Evolutionary conservation across 768 basidiomycete genomes (phyloP).

Genomic region (Podaxis carcinomalis): DNA sequence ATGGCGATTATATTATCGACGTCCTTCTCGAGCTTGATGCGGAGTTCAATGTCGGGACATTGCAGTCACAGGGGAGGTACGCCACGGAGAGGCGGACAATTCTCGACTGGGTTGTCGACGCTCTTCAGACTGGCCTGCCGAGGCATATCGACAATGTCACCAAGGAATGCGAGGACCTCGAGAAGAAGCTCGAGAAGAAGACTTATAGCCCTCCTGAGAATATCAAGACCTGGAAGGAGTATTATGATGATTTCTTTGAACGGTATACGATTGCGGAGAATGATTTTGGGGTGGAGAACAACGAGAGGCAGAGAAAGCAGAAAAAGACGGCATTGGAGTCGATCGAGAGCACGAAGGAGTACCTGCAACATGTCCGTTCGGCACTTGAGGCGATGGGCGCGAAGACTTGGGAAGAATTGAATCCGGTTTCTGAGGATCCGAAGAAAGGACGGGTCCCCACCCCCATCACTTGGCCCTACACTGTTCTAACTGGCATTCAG

Average conservation of each 20-base stretch:
- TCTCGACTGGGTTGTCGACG: not conserved
- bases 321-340: not conserved
- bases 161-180: not conserved
- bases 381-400: not conserved
- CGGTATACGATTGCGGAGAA: not conserved
- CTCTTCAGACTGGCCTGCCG: not conserved
- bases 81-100: slow-evolving; percentile 5
- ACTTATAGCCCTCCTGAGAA: not conserved
- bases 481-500: no score
- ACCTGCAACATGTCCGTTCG: not conserved
- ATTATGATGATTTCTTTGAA: slow-evolving; percentile 9
- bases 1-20: slow-evolving; percentile 32
- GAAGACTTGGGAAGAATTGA: slow-evolving; percentile 1
- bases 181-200: not conserved
- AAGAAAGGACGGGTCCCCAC: not conserved
- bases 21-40: slow-evolving; percentile 36
- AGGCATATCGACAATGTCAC: not conserved
- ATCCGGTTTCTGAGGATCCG: not conserved
- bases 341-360: not conserved
- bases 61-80: slow-evolving; percentile 18
- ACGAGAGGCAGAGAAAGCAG: not conserved
- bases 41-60: slow-evolving; percentile 28
- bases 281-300: not conserved
- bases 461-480: not conserved
- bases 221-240: not conserved